Evolutionary conservation across 805 yeast species (phyloP).

Genomic region (Candida sphagnicola): DNA sequence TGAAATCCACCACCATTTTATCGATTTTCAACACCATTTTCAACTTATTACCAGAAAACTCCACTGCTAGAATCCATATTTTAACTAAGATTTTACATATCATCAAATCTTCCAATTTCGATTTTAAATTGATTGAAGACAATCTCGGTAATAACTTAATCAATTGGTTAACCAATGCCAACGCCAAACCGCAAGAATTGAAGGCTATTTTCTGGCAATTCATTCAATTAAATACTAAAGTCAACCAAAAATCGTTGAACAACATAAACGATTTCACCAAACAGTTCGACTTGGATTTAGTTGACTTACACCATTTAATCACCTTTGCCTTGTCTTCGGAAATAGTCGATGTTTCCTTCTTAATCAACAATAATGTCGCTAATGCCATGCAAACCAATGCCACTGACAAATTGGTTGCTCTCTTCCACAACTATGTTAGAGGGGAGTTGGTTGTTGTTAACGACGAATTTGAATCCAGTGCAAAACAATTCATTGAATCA

Average conservation of each 20-base stretch:
- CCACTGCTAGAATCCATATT: constrained; percentile 27
- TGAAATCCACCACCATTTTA: constrained; percentile 38
- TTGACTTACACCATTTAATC: constrained; percentile 28
- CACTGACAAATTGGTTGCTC: constrained; percentile 21
- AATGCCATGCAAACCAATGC: constrained; percentile 24
- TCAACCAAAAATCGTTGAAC: constrained; percentile 27
- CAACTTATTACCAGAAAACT: constrained; percentile 36
- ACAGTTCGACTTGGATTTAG: constrained; percentile 15
- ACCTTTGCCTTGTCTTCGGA: constrained; percentile 34
- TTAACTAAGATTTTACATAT: constrained; percentile 29
- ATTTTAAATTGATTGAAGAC: constrained; percentile 29
- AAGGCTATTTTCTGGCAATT: constrained; percentile 35
- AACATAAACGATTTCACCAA: constrained; percentile 34
- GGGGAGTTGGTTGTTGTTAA: constrained; percentile 27
- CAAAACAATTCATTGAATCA: constrained; percentile 20
- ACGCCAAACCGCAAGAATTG: constrained; percentile 25
- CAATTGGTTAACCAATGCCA: constrained; percentile 30
- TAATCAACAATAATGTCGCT: constrained; percentile 39
- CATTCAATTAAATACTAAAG: constrained; percentile 29
- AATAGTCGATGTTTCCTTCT: constrained; percentile 37
- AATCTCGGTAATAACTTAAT: constrained; percentile 34
- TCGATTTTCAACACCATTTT: constrained; percentile 38
- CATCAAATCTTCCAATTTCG: constrained; percentile 24
- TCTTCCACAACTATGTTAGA: constrained; percentile 30
- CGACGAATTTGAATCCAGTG: constrained; percentile 13